Evolutionary conservation across 208 protist species (phyloP).

Genomic region (Phytomonas francai): DNA sequence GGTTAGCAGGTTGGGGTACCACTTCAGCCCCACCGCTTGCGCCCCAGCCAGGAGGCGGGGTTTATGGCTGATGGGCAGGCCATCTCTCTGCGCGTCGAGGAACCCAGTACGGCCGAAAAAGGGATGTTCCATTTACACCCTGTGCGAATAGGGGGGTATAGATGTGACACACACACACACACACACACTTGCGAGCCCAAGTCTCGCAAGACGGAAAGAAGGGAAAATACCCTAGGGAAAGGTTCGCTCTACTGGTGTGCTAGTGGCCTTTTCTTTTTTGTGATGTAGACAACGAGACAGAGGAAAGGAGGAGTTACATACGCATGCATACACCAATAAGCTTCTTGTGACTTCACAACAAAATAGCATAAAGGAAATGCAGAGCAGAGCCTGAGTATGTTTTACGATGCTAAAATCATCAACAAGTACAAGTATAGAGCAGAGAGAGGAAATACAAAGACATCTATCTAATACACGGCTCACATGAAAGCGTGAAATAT

Average conservation of each 20-base stretch:
- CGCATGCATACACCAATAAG: conserved; percentile 2
- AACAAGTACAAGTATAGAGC: background rate
- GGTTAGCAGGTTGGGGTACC: conserved; percentile 64
- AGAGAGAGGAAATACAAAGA: background rate
- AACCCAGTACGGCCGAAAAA: conserved; percentile 75
- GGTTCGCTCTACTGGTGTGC: conserved; percentile 1
- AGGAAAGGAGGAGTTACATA: background rate
- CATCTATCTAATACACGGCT: background rate
- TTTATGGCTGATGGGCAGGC: conserved; percentile 26
- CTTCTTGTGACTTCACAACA: background rate
- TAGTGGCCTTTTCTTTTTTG: background rate
- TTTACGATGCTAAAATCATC: background rate
- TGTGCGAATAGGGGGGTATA: conserved; percentile 1
- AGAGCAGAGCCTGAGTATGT: background rate
- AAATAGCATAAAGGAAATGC: background rate
- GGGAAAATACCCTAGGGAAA: conserved; percentile 7
- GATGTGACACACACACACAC: background rate
- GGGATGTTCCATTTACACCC: conserved; percentile 33
- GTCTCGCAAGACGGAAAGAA: conserved; percentile 11
- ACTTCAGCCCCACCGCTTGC: conserved; percentile 23
- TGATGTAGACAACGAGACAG: background rate
- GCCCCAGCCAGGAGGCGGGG: conserved; percentile 14
- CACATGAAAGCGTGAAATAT: background rate
- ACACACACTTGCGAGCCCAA: background rate
- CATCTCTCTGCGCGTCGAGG: conserved; percentile 25